Conservation (phyloP, 2,329 filamentous ascomycete genomes). For the Boeremia exigua region DNA sequence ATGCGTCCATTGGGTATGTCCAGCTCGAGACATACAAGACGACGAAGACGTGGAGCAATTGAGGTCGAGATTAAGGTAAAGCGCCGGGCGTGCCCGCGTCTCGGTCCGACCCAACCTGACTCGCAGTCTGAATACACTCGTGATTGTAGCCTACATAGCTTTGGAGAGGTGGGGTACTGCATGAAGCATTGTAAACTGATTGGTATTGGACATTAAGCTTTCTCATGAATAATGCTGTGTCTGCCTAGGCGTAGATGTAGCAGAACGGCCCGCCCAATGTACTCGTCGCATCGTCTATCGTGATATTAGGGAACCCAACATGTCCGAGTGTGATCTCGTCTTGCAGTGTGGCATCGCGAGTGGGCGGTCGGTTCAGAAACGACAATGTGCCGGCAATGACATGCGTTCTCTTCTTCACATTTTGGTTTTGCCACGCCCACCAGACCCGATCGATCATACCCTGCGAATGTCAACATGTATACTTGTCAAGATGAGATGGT, state of each 20-base stretch:
- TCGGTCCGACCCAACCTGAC: neutral
- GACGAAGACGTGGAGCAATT: neutral
- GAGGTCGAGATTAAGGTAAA: neutral
- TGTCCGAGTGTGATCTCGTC: constrained; percentile 14
- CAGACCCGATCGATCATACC: constrained; percentile 52
- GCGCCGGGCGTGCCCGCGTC: neutral
- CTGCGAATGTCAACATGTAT: neutral
- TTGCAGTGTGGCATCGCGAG: constrained; percentile 16
- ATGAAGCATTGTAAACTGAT: too few relatives aligned
- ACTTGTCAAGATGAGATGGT: neutral
- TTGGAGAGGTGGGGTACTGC: too few relatives aligned
- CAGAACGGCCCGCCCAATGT: constrained; percentile 53
- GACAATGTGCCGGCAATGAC: constrained; percentile 53
- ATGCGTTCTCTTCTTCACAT: constrained; percentile 43
- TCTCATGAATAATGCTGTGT: too few relatives aligned
- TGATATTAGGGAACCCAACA: constrained; percentile 23
- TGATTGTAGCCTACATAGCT: too few relatives aligned
- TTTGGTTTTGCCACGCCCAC: constrained; percentile 57
- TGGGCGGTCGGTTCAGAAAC: constrained; percentile 42
- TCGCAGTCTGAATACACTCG: neutral
- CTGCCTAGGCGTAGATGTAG: constrained; percentile 46
- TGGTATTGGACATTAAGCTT: too few relatives aligned
- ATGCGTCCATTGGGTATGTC: too few relatives aligned
- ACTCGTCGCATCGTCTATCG: constrained; percentile 49
- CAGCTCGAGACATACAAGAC: too few relatives aligned